A percentile compares a stretch with the other conserved stretches of the same genome.
phyloP scores from a whole-genome alignment of 2,329 filamentous ascomycete species.

The Daldinia sp. region DNA sequence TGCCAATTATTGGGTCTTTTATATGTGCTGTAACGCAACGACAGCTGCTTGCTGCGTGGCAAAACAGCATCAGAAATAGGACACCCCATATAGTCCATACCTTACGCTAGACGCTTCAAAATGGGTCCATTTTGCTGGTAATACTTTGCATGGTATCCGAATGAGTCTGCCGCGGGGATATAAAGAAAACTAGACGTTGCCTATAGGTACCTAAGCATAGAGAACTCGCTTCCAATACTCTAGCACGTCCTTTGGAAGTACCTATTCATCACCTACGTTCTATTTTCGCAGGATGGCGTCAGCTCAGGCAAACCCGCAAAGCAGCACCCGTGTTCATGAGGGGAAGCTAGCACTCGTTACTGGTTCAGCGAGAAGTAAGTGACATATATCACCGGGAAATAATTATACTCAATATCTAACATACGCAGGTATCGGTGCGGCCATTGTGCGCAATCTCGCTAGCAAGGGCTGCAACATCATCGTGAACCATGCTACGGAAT shows the following conservation, averaged over 20 bases:
- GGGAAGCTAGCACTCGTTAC: neutral
- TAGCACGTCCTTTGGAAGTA: neutral
- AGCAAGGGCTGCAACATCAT: conserved; percentile 67
- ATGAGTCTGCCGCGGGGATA: neutral
- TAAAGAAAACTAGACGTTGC: neutral
- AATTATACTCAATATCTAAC: neutral
- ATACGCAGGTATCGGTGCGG: conserved; percentile 64
- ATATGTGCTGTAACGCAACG: neutral
- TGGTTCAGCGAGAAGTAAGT: neutral
- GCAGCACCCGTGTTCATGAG: neutral
- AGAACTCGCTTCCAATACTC: neutral
- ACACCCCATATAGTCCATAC: too few relatives aligned
- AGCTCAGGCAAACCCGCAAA: neutral
- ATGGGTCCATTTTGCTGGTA: too few relatives aligned
- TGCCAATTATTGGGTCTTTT: neutral
- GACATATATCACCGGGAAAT: too few relatives aligned
- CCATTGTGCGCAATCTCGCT: conserved; percentile 65
- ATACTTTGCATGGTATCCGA: too few relatives aligned
- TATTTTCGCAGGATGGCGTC: neutral
- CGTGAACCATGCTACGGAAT: conserved; percentile 67
- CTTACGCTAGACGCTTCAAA: too few relatives aligned
- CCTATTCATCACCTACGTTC: neutral
- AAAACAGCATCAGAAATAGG: too few relatives aligned
- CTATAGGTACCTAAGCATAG: too few relatives aligned
- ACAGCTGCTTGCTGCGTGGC: neutral